phyloP scores from a whole-genome alignment of 441 rosid genomes.

The Omphalea diandra region DNA sequence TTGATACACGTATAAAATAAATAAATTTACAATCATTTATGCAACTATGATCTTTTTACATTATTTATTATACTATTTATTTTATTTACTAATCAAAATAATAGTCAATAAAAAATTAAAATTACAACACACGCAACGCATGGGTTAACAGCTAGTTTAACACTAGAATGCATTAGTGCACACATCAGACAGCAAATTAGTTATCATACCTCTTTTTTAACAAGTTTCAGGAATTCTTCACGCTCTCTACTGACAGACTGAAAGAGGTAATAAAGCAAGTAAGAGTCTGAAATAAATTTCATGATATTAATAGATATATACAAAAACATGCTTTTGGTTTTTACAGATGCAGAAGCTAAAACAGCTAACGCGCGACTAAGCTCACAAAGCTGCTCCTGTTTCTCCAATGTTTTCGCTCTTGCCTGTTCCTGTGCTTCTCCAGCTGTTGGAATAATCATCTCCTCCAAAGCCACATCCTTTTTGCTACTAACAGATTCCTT shows the following conservation, averaged over 20 bases:
- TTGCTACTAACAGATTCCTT: conserved; percentile 51
- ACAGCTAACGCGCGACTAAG: conserved; percentile 92
- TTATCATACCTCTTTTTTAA: conserved; percentile 68
- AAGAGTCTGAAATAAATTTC: conserved; percentile 5
- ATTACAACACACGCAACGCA: too few relatives aligned
- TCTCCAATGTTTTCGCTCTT: conserved; percentile 70
- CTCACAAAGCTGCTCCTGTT: conserved; percentile 79
- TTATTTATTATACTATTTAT: too few relatives aligned
- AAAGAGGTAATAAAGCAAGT: conserved; percentile 25
- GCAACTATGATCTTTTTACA: too few relatives aligned
- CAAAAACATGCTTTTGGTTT: conserved; percentile 23
- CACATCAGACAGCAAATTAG: not conserved
- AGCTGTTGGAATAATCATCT: conserved; percentile 64
- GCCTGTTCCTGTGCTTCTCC: conserved; percentile 77
- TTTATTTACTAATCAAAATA: too few relatives aligned
- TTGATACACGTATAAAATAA: too few relatives aligned
- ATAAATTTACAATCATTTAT: too few relatives aligned
- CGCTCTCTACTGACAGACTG: conserved; percentile 95
- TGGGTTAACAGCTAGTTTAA: too few relatives aligned
- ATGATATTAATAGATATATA: not conserved
- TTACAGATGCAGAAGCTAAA: conserved; percentile 94
- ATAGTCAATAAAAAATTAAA: not conserved
- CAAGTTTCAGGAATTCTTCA: conserved; percentile 84
- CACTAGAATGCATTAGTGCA: conserved; percentile 1
- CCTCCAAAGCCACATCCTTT: conserved; percentile 74